A percentile compares a stretch with the other conserved stretches of the same genome.
Conservation (phyloP, 1,139 yeast genomes). For the Hemisphaericaspora xylanilytica region DNA sequence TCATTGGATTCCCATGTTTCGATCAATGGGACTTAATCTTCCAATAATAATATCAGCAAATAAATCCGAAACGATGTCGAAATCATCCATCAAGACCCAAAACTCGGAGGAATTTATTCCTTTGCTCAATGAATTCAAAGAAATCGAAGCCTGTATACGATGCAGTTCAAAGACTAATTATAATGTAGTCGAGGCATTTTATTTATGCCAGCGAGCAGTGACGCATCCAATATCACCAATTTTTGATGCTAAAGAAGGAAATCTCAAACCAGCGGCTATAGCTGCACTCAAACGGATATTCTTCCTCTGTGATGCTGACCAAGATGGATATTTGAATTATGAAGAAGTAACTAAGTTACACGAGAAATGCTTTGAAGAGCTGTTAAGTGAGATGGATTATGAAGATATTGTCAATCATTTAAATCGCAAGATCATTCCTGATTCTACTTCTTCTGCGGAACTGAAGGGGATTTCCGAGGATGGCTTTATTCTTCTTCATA, state of each 20-base stretch:
- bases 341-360: slow-evolving; percentile 70
- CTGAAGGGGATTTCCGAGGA: slow-evolving; percentile 60
- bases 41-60: slow-evolving; percentile 93
- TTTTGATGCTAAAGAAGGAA: slow-evolving; percentile 87
- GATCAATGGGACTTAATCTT: slow-evolving; percentile 87
- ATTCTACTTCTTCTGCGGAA: slow-evolving; percentile 14
- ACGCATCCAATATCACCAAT: slow-evolving; percentile 93
- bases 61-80: slow-evolving; percentile 55
- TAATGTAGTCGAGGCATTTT: slow-evolving; percentile 87
- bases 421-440: slow-evolving; percentile 27
- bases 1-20: slow-evolving; percentile 91
- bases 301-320: slow-evolving; percentile 83
- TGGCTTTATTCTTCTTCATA: slow-evolving; percentile 76
- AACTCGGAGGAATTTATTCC: slow-evolving; percentile 81
- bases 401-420: slow-evolving; percentile 28
- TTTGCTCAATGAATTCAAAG: slow-evolving; percentile 84
- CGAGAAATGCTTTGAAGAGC: slow-evolving; percentile 66
- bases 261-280: slow-evolving; percentile 71
- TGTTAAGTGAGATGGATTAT: slow-evolving; percentile 27
- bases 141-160: slow-evolving; percentile 86
- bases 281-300: slow-evolving; percentile 79
- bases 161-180: slow-evolving; percentile 78
- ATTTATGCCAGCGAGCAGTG: slow-evolving; percentile 87
- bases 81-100: slow-evolving; percentile 28
- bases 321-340: slow-evolving; percentile 76